Conservation (phyloP, 2,329 filamentous ascomycete genomes). For the Ceratocystis albifundus region DNA sequence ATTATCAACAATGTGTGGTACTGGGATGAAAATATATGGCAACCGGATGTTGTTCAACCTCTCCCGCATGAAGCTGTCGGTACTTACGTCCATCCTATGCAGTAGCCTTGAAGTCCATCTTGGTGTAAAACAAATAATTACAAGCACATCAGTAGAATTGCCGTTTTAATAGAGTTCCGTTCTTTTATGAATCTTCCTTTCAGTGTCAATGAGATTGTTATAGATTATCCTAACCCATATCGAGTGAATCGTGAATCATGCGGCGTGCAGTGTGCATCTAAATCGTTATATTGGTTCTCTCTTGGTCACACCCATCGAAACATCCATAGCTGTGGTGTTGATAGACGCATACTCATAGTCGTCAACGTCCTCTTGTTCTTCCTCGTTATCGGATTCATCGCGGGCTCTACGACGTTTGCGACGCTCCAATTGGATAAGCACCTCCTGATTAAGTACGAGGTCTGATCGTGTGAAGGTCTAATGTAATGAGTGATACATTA, state of each 20-base stretch:
- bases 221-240: neutral
- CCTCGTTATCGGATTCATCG: slow-evolving; percentile 15
- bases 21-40: neutral
- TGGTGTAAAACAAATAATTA: neutral
- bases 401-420: slow-evolving; percentile 12
- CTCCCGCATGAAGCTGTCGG: neutral
- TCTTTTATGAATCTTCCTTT: neutral
- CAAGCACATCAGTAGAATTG: neutral
- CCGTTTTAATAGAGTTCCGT: neutral
- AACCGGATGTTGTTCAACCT: neutral
- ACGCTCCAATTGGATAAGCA: slow-evolving; percentile 17
- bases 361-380: slow-evolving; percentile 15
- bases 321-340: slow-evolving; percentile 11
- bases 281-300: neutral
- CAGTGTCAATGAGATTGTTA: neutral
- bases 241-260: neutral
- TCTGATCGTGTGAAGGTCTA: slow-evolving; percentile 10
- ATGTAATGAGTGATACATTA: neutral
- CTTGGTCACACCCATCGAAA: neutral
- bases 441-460: slow-evolving; percentile 11
- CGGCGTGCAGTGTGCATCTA: neutral
- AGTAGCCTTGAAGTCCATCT: no score
- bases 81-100: neutral
- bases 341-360: slow-evolving; percentile 18
- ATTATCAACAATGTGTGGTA: slow-evolving; percentile 21